These are phyloP conservation scores for Pterula multifida DNA, from an alignment of 1,284 basidiomycete genomes.

Conservation along the genomic window DNA sequence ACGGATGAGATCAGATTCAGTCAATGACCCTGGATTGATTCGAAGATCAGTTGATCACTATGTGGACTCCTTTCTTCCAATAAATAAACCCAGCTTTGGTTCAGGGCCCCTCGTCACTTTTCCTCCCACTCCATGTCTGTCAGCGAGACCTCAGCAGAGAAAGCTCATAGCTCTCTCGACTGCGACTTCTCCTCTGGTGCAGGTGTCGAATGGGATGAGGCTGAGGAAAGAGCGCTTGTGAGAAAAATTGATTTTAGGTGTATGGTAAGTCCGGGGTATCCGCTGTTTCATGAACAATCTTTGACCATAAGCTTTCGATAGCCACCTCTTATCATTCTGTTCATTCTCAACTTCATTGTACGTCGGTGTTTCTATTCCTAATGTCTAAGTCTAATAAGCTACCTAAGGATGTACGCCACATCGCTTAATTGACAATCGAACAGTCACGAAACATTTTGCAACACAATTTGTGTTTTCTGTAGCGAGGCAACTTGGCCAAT, in stretches of 20 bases:
- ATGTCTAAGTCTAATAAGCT: too few species aligned
- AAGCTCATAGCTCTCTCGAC: not conserved
- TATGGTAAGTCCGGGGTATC: conserved; percentile 11
- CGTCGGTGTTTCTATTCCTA: not conserved
- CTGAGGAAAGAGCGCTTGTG: conserved; percentile 10
- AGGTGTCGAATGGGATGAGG: conserved; percentile 6
- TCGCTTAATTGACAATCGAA: not conserved
- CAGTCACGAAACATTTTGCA: too few species aligned
- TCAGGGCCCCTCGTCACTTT: not conserved
- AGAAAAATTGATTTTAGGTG: conserved; percentile 11
- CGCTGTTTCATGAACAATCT: not conserved
- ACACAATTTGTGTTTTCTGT: not conserved
- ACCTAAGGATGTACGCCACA: conserved; percentile 8
- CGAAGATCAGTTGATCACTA: not conserved
- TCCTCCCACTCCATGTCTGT: not conserved
- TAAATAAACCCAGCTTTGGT: not conserved
- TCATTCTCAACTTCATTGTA: conserved; percentile 13
- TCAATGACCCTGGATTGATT: not conserved
- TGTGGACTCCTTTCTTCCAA: not conserved
- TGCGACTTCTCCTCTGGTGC: not conserved
- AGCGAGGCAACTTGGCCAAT: conserved; percentile 12
- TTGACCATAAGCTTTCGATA: not conserved
- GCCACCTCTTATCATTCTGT: conserved; percentile 5
- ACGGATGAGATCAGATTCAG: too few species aligned
- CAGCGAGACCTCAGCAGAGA: not conserved